Base-by-base conservation (phyloP, 2,329 filamentous ascomycete species). In the Gaeumannomyces sp. region DNA sequence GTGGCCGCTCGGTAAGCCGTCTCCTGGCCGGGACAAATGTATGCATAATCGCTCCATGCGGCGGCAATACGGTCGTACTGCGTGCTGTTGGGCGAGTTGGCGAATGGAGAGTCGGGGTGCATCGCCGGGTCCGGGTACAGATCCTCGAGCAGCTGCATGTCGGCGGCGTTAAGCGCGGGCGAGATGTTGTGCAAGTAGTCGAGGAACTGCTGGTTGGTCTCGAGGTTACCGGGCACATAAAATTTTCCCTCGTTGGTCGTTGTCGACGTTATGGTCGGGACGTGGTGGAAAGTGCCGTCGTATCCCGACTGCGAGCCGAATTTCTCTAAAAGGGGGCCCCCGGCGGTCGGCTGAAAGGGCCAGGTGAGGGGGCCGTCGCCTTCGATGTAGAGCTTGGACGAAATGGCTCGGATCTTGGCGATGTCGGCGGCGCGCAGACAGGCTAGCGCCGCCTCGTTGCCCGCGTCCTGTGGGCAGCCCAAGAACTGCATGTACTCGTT, bases 291-390 rank as follows among this genome's bases (percentile, higher is more conserved):
- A 16, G 65, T 66, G 1, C 73, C 72, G 45, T 61, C 50, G 3
- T 66, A 66, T 68, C 71, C 72, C 1, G 70, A 69, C 38, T 72
- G 69, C 28, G 74, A 67, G 4, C 72, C 72, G 22, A 68, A 67
- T 25, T 69, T 68, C 14, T 68, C 68, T 63, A 75, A 73, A 19
- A 73, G 64, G n/a, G 72, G 70, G 38, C 71, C 71, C 62, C 73
- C 72, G 60, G 85, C 82, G 6, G 84, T 82, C 0, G 83, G 84
- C 68, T 85, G 84, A 73, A 85, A 87, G 0, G 85, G 73, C 77
- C 77, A 79, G 8, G 75, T 72, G 35, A 79, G 68, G 16, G 74
- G 73, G 1, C 72, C 71, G 64, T 75, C 73, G 67, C 78, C 78
- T 50, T 69, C 67, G 57, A 71, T 66, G 59, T 74, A 79, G 2